phyloP scores from a whole-genome alignment of 129 eudicot genomes.

The Tagetes erecta region DNA sequence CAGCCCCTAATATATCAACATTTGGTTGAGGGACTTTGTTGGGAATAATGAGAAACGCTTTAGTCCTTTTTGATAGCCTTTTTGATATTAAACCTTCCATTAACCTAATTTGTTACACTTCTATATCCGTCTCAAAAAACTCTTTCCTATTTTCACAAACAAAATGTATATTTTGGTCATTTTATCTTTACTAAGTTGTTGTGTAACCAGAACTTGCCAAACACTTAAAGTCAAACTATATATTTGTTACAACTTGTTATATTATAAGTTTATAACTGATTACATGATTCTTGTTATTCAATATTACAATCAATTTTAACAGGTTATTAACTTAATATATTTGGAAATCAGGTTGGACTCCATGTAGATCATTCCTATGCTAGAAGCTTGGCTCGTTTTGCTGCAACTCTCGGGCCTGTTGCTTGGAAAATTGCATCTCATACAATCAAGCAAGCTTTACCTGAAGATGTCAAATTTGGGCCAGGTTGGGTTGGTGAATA shows the following conservation, averaged over 20 bases:
- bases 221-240: neutral
- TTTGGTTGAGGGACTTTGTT: neutral
- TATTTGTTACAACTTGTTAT: neutral
- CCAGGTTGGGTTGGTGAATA: constrained; percentile 99
- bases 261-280: neutral
- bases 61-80: no score
- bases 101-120: neutral
- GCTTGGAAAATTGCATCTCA: constrained; percentile 95
- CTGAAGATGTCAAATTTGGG: constrained; percentile 75
- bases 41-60: neutral
- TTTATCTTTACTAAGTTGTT: neutral
- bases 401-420: constrained; percentile 85
- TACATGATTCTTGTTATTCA: neutral
- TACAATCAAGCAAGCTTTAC: constrained; percentile 83
- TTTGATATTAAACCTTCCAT: neutral
- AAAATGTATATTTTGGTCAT: neutral
- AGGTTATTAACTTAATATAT: neutral
- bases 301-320: neutral
- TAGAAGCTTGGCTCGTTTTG: constrained; percentile 90
- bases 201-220: neutral
- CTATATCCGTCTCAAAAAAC: neutral
- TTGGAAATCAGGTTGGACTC: constrained; percentile 78
- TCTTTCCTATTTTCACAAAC: neutral
- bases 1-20: neutral
- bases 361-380: constrained; percentile 85